Evolutionary conservation across 345 rosid genomes (phyloP), one percentile per base, ranked within the genome.

Genomic region (Eutrema japonicum): DNA sequence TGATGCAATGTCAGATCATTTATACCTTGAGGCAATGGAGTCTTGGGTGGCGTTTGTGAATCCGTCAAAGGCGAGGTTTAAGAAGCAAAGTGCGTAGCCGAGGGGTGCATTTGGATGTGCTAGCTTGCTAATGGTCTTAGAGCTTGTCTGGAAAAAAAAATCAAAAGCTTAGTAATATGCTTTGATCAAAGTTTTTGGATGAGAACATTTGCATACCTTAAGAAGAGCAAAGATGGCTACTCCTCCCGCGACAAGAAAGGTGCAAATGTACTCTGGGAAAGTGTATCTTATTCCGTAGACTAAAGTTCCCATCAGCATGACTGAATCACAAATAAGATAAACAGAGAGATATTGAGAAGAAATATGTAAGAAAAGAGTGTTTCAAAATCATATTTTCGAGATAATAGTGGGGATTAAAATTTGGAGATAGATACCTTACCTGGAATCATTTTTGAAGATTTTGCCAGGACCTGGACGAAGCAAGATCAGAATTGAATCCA

Each of bases 361-460:
- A 3, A 36, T 18, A 22, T 43, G 50, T 12, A 53, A 35, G 11
- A 29, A 29, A 14, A 46, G 2, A 55, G 47, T 35, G 26, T 32
- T 49, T 30, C 43, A 40, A 16, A 4, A 71, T 66, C 33, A 64
- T 41, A 12, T 1, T 47, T 58, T 37, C 11, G 9, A 69, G 73
- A 5, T 33, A 18, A 4, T 8, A 7, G 40, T 22, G 33, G 77
- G 33, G 77, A 13, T 8, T 16, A 10, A 33, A 26, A 11, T 10
- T 29, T 8, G 2, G 38, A 32, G 10, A 60, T 36, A 7, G 30
- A 56, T 8, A 70, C 18, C 78, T 52, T 42, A 88, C 97, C 98
- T 76, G 97, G 98, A 83, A 94, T 94, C 98, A 91, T 89, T 82
- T 94, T 91, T 1, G 97, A 94, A 48, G 98, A 94, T 80, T 94